A percentile compares a stretch with the other conserved stretches of the same genome.
Evolutionary conservation across 495 filamentous ascomycete species (phyloP).

Genomic region (Usnea hakonensis): DNA sequence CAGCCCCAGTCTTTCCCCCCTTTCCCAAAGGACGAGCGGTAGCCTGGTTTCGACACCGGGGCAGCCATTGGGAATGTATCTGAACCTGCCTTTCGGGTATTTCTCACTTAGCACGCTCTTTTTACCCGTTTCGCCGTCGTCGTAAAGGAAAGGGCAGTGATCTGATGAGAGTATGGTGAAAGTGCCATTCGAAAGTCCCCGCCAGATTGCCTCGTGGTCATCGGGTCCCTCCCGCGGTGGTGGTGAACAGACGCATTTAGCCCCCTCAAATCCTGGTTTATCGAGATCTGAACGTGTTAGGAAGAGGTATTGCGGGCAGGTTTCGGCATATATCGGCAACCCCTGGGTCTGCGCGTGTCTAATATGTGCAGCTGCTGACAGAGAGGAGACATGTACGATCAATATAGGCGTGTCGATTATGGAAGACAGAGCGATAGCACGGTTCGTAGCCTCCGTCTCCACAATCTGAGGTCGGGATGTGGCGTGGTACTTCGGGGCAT

Average conservation of each 20-base stretch:
- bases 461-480: conserved; percentile 46
- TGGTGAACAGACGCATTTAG: conserved; percentile 45
- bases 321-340: conserved; percentile 55
- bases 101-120: conserved; percentile 20
- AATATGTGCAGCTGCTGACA: conserved; percentile 44
- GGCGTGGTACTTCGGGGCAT: conserved; percentile 49
- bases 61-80: conserved; percentile 1
- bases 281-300: conserved; percentile 46
- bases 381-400: conserved; percentile 52
- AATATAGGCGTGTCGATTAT: conserved; percentile 50
- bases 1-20: background rate
- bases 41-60: background rate
- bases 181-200: conserved; percentile 39
- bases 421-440: conserved; percentile 47
- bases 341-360: conserved; percentile 47
- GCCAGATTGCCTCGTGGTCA: conserved; percentile 40
- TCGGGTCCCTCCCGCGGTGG: conserved; percentile 32
- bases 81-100: background rate
- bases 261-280: conserved; percentile 45
- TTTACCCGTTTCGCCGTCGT: conserved; percentile 43
- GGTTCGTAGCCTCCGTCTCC: conserved; percentile 52
- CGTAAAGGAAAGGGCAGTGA: conserved; percentile 49
- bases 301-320: conserved; percentile 60
- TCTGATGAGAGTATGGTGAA: conserved; percentile 43
- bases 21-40: background rate